Base-by-base conservation (phyloP, 176 grass and related monocot species). In the Ensete glaucum region DNA sequence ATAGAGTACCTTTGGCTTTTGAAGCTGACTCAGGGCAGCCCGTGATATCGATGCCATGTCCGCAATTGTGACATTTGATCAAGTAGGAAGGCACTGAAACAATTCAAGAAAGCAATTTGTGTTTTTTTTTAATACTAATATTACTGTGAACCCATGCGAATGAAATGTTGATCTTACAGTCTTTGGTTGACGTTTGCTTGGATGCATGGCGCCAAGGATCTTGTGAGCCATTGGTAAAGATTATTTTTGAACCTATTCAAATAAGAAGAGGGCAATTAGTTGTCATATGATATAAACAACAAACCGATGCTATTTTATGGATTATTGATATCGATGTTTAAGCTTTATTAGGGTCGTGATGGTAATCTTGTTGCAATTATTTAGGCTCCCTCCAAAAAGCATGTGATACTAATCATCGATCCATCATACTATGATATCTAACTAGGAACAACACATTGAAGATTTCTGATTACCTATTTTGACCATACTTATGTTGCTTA, bases 171-270 rank as follows among this genome's bases (percentile, higher is more conserved):
- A 20, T 60, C 80, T 88, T 64, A 92, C 92, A 87, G 50, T 76
- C 77, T 89, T 85, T 13, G 0, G 89, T 89, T 69, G 85, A 96
- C 60, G 86, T 89, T 62, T 96, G 92, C 74, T 96, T 92, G 19
- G 89, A 96, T 72, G 92, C 92, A 84, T 92, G 87, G 21, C 85
- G 89, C 92, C 92, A 96, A 62, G 89, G 92, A 78, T 96, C 92
- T 86, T 92, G 92, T 63, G 87, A 96, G 52, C 92, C 89, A 10
- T 96, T 96, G 19, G 87, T 86, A 79, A 92, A 96, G 74, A 92
- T 80, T 78, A 92, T 86, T 84, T 81, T 92, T 57, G 87, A 87
- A 73, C 85, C 89, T 96, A 77, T 73, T 62, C 49, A 74, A 68
- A 67, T 82, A 73, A 73, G 50, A 80, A 21, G 27, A 34, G 17